Percentiles rank a stretch among this genome's conserved stretches.
phyloP scores from a whole-genome alignment of 2,329 filamentous ascomycete genomes.

The Penicillium sp. region DNA sequence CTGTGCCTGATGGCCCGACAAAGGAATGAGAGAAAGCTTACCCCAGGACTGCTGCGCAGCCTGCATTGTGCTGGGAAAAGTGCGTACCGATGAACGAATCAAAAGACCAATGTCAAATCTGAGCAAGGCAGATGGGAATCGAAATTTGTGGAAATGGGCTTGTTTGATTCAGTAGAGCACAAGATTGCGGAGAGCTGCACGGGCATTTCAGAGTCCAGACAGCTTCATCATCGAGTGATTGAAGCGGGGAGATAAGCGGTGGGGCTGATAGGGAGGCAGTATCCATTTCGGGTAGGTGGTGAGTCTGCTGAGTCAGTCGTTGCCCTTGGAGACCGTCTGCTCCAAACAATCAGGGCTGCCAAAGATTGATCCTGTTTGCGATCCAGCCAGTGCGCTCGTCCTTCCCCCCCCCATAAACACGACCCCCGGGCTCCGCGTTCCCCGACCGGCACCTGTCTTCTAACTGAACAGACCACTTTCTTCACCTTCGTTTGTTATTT shows the following conservation, averaged over 20 bases:
- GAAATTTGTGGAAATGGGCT: neutral
- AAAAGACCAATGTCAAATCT: neutral
- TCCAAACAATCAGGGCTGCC: constrained; percentile 26
- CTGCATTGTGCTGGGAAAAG: constrained; percentile 41
- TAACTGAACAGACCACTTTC: constrained; percentile 10
- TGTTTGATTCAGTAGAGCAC: constrained; percentile 1
- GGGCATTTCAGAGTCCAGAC: neutral
- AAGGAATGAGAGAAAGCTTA: constrained; percentile 25
- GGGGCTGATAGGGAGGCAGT: constrained; percentile 22
- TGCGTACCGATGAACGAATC: neutral
- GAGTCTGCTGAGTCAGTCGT: constrained; percentile 33
- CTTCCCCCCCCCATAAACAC: constrained; percentile 21
- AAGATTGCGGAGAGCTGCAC: constrained; percentile 4
- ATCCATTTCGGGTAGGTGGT: constrained; percentile 21
- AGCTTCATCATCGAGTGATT: constrained; percentile 10
- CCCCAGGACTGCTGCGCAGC: constrained; percentile 57
- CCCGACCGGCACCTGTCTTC: constrained; percentile 13
- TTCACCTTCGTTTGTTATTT: constrained; percentile 19
- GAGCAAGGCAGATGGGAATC: neutral
- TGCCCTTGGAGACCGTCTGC: constrained; percentile 29
- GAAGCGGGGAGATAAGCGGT: constrained; percentile 23
- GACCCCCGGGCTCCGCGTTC: constrained; percentile 1
- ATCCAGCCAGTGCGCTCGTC: constrained; percentile 12
- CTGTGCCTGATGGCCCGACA: neutral
- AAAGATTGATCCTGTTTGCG: constrained; percentile 18